Conservation (phyloP, 495 filamentous ascomycete species). For the Tuber melanosporum region DNA sequence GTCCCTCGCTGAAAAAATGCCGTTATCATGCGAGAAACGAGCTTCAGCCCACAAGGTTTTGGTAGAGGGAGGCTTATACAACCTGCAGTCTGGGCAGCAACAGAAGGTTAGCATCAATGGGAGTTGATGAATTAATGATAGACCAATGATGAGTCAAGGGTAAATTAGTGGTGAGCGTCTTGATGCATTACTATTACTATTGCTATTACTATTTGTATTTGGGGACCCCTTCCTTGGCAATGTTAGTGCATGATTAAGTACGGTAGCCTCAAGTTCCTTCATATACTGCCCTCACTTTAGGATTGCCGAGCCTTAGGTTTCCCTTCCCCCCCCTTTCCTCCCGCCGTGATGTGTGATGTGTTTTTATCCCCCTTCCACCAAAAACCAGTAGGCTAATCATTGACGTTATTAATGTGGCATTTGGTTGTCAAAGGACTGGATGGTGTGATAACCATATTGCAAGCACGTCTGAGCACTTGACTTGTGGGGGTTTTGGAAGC, state of each 20-base stretch:
- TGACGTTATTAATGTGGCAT: not conserved
- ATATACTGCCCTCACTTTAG: not conserved
- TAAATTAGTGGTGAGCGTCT: not conserved
- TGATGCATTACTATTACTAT: not conserved
- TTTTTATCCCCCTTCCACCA: not conserved
- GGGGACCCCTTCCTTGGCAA: not conserved
- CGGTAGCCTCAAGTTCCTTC: not conserved
- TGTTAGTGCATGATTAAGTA: not conserved
- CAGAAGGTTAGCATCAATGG: not conserved
- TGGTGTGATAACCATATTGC: no score
- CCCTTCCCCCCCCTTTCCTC: not conserved
- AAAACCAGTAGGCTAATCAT: not conserved
- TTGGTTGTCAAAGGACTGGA: no score
- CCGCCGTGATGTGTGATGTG: not conserved
- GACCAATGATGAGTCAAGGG: not conserved
- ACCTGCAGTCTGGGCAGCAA: not conserved
- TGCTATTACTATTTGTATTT: not conserved
- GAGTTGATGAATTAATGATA: not conserved
- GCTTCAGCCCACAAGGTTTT: not conserved
- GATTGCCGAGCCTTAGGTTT: not conserved
- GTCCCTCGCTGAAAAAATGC: not conserved
- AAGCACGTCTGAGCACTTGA: no score
- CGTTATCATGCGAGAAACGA: not conserved
- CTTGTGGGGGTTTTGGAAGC: no score
- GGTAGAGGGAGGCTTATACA: not conserved